A percentile compares a stretch with the other conserved stretches of the same genome.
Evolutionary conservation across 202 grass and related monocot genomes (phyloP).

Genomic region (Sporobolus alterniflorus): DNA sequence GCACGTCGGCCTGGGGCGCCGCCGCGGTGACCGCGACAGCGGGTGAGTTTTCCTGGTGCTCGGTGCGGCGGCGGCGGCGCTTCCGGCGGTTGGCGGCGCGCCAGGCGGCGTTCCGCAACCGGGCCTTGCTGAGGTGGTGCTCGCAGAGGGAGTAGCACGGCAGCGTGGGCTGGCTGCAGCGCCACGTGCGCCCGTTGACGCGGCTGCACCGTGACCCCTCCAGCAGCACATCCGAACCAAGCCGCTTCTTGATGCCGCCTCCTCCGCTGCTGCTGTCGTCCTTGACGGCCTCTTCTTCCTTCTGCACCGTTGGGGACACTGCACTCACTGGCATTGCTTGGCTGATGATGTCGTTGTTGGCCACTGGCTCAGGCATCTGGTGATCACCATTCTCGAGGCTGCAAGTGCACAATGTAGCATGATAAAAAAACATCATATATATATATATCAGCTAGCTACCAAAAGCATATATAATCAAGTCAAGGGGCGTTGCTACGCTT

Average conservation of each 20-base stretch:
- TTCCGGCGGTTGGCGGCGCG: constrained; percentile 19
- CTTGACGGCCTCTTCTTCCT: constrained; percentile 14
- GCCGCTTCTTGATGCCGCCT: constrained; percentile 40
- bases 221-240: constrained; percentile 38
- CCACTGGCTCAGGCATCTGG: not conserved
- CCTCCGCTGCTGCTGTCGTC: not conserved
- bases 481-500: not conserved
- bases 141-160: constrained; percentile 86
- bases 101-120: constrained; percentile 38
- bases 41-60: constrained; percentile 32
- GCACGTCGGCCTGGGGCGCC: not conserved
- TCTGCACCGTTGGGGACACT: not conserved
- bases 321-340: not conserved
- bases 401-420: constrained; percentile 12
- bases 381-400: constrained; percentile 39
- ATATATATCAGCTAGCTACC: too few relatives aligned
- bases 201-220: constrained; percentile 93
- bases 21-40: not conserved
- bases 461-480: too few relatives aligned
- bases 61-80: constrained; percentile 71
- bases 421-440: too few relatives aligned
- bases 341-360: not conserved
- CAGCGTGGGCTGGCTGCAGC: constrained; percentile 80
- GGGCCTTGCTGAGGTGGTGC: constrained; percentile 90
- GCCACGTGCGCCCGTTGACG: constrained; percentile 83